Evolutionary conservation across 2,329 filamentous ascomycete species (phyloP).

Genomic region (Cladosporium oxysporum): DNA sequence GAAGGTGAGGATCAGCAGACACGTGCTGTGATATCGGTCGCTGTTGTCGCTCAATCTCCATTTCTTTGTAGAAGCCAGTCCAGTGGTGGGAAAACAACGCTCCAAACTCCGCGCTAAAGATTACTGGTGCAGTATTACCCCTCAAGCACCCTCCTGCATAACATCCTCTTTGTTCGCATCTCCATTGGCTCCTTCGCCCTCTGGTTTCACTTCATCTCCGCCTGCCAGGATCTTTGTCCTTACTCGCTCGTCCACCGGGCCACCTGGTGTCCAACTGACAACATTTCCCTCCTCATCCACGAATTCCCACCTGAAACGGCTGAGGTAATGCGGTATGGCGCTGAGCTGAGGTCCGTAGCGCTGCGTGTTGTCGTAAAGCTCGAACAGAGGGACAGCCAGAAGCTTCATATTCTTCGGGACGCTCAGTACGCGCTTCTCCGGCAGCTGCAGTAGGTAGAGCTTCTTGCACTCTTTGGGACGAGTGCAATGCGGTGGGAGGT

Average conservation of each 20-base stretch:
- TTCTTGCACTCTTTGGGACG: constrained; percentile 99
- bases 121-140: background rate
- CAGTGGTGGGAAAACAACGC: background rate
- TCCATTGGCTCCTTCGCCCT: constrained; percentile 2
- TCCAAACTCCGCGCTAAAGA: constrained; percentile 8
- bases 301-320: constrained; percentile 96
- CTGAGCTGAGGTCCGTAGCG: constrained; percentile 95
- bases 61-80: background rate
- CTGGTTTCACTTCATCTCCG: constrained; percentile 24
- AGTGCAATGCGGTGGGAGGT: constrained; percentile 93
- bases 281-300: constrained; percentile 90
- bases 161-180: background rate
- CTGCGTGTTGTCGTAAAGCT: constrained; percentile 95
- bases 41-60: background rate
- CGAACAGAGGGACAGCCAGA: constrained; percentile 92
- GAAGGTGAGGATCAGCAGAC: background rate
- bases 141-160: constrained; percentile 15
- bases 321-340: constrained; percentile 91
- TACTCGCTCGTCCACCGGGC: constrained; percentile 33
- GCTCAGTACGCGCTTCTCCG: constrained; percentile 87
- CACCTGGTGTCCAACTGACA: constrained; percentile 49
- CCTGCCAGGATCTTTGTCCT: constrained; percentile 37
- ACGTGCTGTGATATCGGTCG: background rate
- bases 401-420: constrained; percentile 99
- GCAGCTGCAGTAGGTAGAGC: constrained; percentile 93